Percentiles rank a stretch among this genome's conserved stretches.
phyloP scores from a whole-genome alignment of 208 protist species.

The Crithidia fasciculata region DNA sequence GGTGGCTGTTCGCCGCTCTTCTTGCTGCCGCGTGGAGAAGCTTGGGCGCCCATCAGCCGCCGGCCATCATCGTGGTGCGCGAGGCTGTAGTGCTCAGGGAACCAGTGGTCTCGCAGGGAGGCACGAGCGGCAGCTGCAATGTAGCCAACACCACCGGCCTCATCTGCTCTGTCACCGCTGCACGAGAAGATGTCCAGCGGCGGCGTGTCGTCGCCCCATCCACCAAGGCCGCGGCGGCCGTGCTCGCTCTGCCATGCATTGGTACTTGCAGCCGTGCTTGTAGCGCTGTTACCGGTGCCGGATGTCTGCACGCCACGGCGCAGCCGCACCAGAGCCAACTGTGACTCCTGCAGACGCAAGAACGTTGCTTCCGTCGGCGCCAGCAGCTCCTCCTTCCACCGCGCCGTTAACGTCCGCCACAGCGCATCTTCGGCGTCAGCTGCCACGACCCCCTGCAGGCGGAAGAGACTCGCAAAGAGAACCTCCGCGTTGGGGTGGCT shows the following conservation, averaged over 20 bases:
- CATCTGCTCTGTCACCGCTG: background rate
- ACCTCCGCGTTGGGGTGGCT: slow-evolving; percentile 31
- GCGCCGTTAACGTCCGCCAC: slow-evolving; percentile 48
- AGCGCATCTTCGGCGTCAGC: slow-evolving; percentile 30
- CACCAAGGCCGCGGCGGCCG: too few relatives aligned
- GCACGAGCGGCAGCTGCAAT: slow-evolving; percentile 22
- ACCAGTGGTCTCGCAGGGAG: slow-evolving; percentile 24
- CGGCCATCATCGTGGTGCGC: slow-evolving; percentile 39
- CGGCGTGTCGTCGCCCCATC: background rate
- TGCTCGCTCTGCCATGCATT: too few relatives aligned
- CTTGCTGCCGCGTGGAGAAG: background rate
- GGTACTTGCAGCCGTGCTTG: too few relatives aligned
- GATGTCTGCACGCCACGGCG: slow-evolving; percentile 13
- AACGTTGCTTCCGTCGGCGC: slow-evolving; percentile 38
- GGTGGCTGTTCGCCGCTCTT: too few relatives aligned
- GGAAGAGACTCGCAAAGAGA: slow-evolving; percentile 43
- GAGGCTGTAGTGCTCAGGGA: slow-evolving; percentile 13
- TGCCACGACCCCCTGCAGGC: slow-evolving; percentile 24
- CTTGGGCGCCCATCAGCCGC: background rate
- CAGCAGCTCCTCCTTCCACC: slow-evolving; percentile 59
- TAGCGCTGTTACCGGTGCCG: too few relatives aligned
- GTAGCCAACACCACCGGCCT: background rate
- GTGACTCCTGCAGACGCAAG: slow-evolving; percentile 32
- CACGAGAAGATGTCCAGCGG: slow-evolving; percentile 20
- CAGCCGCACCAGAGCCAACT: slow-evolving; percentile 46